Conservation (phyloP, 2,329 filamentous ascomycete genomes). For the Pyrenochaeta sp. region DNA sequence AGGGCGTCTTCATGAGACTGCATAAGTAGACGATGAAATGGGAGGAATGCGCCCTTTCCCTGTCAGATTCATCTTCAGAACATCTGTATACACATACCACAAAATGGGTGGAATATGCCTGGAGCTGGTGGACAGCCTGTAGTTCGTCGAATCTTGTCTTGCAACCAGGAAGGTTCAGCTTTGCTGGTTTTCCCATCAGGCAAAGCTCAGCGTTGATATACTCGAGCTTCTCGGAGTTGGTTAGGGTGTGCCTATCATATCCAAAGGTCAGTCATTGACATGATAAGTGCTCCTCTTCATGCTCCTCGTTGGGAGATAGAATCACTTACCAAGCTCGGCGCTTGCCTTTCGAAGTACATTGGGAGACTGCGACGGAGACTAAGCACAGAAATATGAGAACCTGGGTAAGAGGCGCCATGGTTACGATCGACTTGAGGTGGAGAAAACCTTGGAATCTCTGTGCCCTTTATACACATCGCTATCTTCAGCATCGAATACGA, state of each 20-base stretch:
- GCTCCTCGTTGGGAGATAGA: no score
- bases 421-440: no score
- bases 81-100: constrained; percentile 12
- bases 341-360: no score
- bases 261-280: no score
- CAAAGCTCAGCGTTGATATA: constrained; percentile 24
- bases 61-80: neutral
- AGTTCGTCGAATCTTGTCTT: constrained; percentile 20
- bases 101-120: constrained; percentile 9
- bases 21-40: constrained; percentile 46
- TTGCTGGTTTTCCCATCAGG: constrained; percentile 19
- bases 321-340: no score
- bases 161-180: constrained; percentile 3
- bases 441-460: no score
- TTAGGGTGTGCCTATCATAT: constrained; percentile 17
- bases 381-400: no score
- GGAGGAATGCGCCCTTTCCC: constrained; percentile 37
- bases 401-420: no score
- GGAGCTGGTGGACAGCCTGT: constrained; percentile 14
- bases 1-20: constrained; percentile 41
- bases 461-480: no score
- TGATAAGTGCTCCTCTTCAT: no score
- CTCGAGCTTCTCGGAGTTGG: constrained; percentile 11
- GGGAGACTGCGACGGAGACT: no score
- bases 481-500: no score